A percentile compares a stretch with the other conserved stretches of the same genome.
These are phyloP conservation scores for Aspergillus viridinutans DNA, from an alignment of 2,329 filamentous ascomycete species.

Conservation along the genomic window DNA sequence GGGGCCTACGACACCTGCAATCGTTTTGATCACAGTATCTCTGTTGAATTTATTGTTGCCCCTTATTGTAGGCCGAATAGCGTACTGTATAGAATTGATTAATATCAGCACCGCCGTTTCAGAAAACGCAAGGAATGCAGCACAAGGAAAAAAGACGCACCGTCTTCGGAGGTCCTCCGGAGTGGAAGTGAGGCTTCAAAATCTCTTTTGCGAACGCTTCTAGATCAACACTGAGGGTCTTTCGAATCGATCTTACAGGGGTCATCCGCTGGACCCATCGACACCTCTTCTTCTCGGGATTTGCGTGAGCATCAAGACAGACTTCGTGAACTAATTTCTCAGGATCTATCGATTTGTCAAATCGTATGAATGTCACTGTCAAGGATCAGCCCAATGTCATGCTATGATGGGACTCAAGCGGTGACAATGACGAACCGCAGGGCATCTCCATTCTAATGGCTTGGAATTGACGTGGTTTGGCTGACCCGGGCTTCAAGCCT, in stretches of 20 bases:
- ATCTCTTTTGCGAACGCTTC: slow-evolving; percentile 55
- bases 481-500: slow-evolving; percentile 47
- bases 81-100: slow-evolving; percentile 46
- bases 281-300: slow-evolving; percentile 50
- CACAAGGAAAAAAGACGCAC: slow-evolving; percentile 34
- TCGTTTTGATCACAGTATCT: slow-evolving; percentile 56
- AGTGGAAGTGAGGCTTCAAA: slow-evolving; percentile 57
- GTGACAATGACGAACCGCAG: slow-evolving; percentile 28
- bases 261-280: slow-evolving; percentile 59
- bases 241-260: slow-evolving; percentile 55
- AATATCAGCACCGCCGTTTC: neutral
- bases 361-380: slow-evolving; percentile 56
- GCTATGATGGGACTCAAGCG: slow-evolving; percentile 10
- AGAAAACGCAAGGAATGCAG: no score
- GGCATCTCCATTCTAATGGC: slow-evolving; percentile 53
- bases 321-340: slow-evolving; percentile 57
- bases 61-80: slow-evolving; percentile 58
- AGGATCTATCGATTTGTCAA: slow-evolving; percentile 54
- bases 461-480: slow-evolving; percentile 46
- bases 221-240: slow-evolving; percentile 55
- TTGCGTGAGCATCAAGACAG: slow-evolving; percentile 52
- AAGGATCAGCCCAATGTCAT: slow-evolving; percentile 17
- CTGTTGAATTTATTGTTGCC: slow-evolving; percentile 56
- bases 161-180: slow-evolving; percentile 49
- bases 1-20: slow-evolving; percentile 55